Evolutionary conservation across 257 asterid species (phyloP).

Genomic region (Solanum ahanhuiri): DNA sequence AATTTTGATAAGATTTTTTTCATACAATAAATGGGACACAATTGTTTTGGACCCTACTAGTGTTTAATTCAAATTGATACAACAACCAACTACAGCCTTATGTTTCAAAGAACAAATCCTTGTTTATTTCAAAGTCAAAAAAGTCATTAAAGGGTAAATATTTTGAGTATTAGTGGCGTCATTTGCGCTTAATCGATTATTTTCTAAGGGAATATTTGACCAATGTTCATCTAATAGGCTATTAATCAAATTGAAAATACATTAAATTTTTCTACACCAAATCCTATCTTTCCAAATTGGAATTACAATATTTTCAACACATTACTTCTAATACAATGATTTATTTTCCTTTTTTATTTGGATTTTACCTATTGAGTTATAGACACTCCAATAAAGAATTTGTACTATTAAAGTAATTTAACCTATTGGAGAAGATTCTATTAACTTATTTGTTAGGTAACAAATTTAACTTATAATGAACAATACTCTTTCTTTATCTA

Average conservation of each 20-base stretch:
- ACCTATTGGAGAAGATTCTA: neutral
- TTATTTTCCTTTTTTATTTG: neutral
- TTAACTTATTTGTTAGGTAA: neutral
- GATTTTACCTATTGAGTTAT: neutral
- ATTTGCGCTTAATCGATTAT: neutral
- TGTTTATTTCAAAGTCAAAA: neutral
- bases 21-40: neutral
- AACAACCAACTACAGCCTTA: neutral
- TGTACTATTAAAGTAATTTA: no score
- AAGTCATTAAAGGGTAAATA: neutral
- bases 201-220: neutral
- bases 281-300: neutral
- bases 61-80: neutral
- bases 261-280: neutral
- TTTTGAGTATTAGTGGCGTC: neutral
- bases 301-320: neutral
- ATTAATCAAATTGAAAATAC: neutral
- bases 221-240: neutral
- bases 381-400: neutral
- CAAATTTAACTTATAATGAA: neutral
- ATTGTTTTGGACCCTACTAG: neutral
- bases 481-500: no score
- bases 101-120: neutral
- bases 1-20: neutral
- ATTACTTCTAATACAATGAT: neutral